Evolutionary conservation across 768 basidiomycete genomes (phyloP), one percentile per base, ranked within the genome.

Genomic region (Punctularia strigosozonata): DNA sequence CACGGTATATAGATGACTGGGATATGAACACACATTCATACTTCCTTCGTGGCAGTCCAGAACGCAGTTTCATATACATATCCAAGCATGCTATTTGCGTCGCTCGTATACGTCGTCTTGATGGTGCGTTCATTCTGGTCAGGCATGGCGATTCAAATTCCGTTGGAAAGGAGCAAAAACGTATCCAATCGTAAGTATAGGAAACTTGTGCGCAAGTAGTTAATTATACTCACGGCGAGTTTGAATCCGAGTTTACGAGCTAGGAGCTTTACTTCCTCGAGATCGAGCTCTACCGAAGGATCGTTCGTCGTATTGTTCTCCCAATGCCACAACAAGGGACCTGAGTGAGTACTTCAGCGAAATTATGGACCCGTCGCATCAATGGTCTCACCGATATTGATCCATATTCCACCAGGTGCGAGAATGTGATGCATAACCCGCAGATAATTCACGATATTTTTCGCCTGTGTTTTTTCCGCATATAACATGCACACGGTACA

Each of bases 321-420:
- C 58, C 80, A 97, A 55, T 98, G 94, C 92, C 94, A 98, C n/a
- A 97, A 61, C 1, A 94, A 61, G 0, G 94, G 94, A 3, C 92
- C 91, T 81, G 31, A 38, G 6, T n/a, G 25, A 24, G 8, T 3
- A 19, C 13, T 33, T 22, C 14, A 40, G 15, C 36, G 3, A 8
- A 40, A 28, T 31, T 15, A 36, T 28, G 33, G 17, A 37, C 6
- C 18, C 20, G 17, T 8, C 25, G 4, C 18, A 25, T 25, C 21
- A 21, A 32, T 28, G 38, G 21, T 40, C 65, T 6, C 41, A 80
- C 80, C 85, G 6, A 90, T 61, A 53, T 97, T 97, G 45, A 95
- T 80, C 90, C 90, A 95, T 5, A 90, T 69, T 1, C 92, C 94
- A 17, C 81, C 88, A 0, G 80, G 83, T 5, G 78, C 77, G 10